Evolutionary conservation across 108 stramenopile species (phyloP), one percentile per base, ranked within the genome.

Genomic region (Skeletonema tropicum): DNA sequence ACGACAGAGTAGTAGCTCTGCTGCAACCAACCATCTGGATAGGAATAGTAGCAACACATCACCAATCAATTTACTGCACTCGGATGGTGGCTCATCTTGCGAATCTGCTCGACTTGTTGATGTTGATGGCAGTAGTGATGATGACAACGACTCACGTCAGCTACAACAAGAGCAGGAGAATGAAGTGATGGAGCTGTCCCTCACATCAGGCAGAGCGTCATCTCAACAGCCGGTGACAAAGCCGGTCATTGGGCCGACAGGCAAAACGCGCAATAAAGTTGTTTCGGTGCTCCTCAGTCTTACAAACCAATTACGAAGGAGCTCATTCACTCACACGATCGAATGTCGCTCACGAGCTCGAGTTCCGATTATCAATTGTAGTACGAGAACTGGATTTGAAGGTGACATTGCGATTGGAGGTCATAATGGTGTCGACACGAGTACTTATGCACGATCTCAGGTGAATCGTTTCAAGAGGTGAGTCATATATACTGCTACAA

Each of bases 321-420:
- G 66, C 23, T 55, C 73, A 6, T 73, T 88, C 31, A 69, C 85
- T 10, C 68, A 70, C 35, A 76, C 76, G n/a, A 72, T 89, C 19
- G 82, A 77, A 71, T 83, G 76, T 69, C 72, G 88, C 19, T 82
- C 78, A 46, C 70, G 71, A 60, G 87, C 88, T 14, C 65, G 84
- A 31, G 93, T 94, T 57, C 90, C 93, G n/a, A 94, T 94, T 57
- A 75, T 94, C 15, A 89, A 89, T 42, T 88, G 90, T 76, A 69
- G 63, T 38, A 87, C 90, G 3, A 55, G 73, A 9, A 81, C 80
- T 21, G 93, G 93, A 3, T 89, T 89, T 66, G 93, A 94, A 77
- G 85, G 85, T 30, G 93, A 94, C 64, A 85, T 94, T 67, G 89
- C 88, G 8, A 80, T 94, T 36, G 93, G 91, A 17, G 93, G 93